phyloP scores from a whole-genome alignment of 2,329 filamentous ascomycete genomes.

The Dothidotthia symphoricarpi region DNA sequence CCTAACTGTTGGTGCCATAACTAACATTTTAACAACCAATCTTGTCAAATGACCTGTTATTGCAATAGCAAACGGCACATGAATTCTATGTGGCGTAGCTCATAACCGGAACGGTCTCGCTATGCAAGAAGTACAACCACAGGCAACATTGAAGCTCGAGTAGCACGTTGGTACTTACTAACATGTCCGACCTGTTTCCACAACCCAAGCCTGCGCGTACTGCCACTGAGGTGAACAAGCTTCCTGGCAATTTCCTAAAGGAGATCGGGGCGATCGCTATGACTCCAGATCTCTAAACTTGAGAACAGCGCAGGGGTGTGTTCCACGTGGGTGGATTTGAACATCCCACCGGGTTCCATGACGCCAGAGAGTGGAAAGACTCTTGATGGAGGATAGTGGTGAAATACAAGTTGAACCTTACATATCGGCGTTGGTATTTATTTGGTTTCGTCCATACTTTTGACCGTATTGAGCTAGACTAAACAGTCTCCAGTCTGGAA shows the following conservation, averaged over 20 bases:
- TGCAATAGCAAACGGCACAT: slow-evolving; percentile 29
- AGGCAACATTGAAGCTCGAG: slow-evolving; percentile 29
- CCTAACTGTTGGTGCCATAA: slow-evolving; percentile 15
- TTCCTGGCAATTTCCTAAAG: slow-evolving; percentile 32
- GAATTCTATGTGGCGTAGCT: slow-evolving; percentile 33
- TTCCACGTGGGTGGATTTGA: too few species aligned
- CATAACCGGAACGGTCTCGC: slow-evolving; percentile 34
- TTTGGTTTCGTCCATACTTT: too few species aligned
- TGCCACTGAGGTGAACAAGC: slow-evolving; percentile 32
- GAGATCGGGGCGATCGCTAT: slow-evolving; percentile 37
- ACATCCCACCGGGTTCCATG: too few species aligned
- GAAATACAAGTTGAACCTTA: too few species aligned
- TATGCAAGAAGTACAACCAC: slow-evolving; percentile 28
- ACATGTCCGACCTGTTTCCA: slow-evolving; percentile 36
- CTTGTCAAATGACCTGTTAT: slow-evolving; percentile 26
- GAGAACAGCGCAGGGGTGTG: too few species aligned
- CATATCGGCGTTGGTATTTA: too few species aligned
- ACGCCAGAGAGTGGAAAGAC: too few species aligned
- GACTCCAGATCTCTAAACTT: slow-evolving; percentile 22
- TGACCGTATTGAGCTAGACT: too few species aligned
- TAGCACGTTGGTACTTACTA: slow-evolving; percentile 30
- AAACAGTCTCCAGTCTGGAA: too few species aligned
- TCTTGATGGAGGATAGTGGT: too few species aligned
- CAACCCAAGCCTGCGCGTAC: slow-evolving; percentile 33
- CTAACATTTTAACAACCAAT: slow-evolving; percentile 23